Conservation (phyloP, 306 rosid genomes). For the Erythrophleum fordii region DNA sequence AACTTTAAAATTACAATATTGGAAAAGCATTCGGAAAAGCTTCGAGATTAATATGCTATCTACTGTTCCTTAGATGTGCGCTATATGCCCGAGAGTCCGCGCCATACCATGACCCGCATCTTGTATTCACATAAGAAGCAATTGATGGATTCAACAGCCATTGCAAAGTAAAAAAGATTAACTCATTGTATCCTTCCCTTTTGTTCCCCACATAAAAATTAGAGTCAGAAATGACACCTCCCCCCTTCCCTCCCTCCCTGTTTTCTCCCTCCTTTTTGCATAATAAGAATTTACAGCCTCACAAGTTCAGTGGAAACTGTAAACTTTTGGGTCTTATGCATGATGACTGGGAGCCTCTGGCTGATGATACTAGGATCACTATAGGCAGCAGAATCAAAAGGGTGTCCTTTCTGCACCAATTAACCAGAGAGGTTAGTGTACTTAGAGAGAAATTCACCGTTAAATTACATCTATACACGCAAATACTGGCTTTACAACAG, state of each 20-base stretch:
- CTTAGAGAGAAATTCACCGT: slow-evolving; percentile 32
- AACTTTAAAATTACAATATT: neutral
- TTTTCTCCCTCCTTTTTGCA: slow-evolving; percentile 4
- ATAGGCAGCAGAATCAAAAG: slow-evolving; percentile 79
- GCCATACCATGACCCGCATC: neutral
- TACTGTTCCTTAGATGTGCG: neutral
- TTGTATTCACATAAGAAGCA: neutral
- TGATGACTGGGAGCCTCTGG: slow-evolving; percentile 74
- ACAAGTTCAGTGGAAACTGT: slow-evolving; percentile 59
- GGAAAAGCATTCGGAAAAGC: neutral
- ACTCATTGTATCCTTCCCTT: neutral
- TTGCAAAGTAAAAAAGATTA: neutral
- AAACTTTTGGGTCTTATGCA: slow-evolving; percentile 74
- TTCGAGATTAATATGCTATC: neutral
- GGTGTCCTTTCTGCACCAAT: slow-evolving; percentile 77
- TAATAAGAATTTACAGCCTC: slow-evolving; percentile 50
- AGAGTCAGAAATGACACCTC: neutral
- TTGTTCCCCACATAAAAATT: neutral
- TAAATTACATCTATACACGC: slow-evolving; percentile 10
- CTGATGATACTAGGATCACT: slow-evolving; percentile 81
- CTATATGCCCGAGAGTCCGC: neutral
- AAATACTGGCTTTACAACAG: slow-evolving; percentile 3
- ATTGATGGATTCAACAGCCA: slow-evolving; percentile 32
- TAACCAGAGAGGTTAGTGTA: slow-evolving; percentile 29
- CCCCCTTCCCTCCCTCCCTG: neutral